A percentile compares a stretch with the other conserved stretches of the same genome.
phyloP scores from a whole-genome alignment of 345 rosid genomes.

The Populus nigra region DNA sequence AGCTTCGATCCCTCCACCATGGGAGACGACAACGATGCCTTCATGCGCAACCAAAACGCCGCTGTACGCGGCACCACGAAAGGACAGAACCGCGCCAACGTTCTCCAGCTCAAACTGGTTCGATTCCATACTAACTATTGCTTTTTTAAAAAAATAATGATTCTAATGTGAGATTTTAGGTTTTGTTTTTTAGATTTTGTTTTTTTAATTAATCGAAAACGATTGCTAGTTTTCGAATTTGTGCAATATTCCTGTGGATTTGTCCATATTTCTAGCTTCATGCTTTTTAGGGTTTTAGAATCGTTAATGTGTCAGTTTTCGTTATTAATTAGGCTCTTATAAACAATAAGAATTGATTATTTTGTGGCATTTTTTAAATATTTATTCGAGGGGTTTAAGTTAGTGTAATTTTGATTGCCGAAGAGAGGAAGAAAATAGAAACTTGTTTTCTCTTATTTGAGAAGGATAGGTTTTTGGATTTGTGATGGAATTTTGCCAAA shows the following conservation, averaged over 20 bases:
- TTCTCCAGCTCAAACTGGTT: constrained; percentile 96
- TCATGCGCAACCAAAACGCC: constrained; percentile 83
- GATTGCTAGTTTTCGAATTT: not conserved
- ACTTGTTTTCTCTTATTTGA: not conserved
- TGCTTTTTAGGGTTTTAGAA: not conserved
- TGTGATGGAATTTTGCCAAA: not conserved
- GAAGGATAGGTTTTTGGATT: not conserved
- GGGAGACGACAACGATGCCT: constrained; percentile 77
- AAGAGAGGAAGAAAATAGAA: not conserved
- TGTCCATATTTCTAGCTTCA: not conserved
- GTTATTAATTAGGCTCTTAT: not conserved
- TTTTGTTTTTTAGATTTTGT: not conserved
- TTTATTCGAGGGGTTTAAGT: not conserved
- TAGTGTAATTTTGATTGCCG: not conserved
- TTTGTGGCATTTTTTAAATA: not conserved
- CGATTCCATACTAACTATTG: not conserved
- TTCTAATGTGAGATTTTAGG: not conserved
- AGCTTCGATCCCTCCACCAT: constrained; percentile 32
- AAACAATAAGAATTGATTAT: not conserved
- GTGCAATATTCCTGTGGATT: not conserved
- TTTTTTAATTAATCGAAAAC: not conserved
- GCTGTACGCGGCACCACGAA: constrained; percentile 80
- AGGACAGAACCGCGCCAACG: constrained; percentile 85
- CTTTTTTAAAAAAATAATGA: not conserved
- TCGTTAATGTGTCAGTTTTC: not conserved